phyloP scores from a whole-genome alignment of 257 asterid species.

The Nicotiana obtusifolia region DNA sequence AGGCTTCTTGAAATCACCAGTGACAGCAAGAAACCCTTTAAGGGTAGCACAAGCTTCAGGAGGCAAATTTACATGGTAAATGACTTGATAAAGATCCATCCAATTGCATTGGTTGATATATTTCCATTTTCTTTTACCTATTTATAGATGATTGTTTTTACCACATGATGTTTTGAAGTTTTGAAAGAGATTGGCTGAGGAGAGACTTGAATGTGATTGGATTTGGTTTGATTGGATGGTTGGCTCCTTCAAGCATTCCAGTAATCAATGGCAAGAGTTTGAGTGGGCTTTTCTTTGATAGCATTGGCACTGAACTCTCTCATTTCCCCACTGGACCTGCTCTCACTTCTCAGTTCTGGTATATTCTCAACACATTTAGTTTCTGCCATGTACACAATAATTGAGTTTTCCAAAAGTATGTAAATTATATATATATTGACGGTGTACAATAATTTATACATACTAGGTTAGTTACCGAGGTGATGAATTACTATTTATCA shows the following conservation, averaged over 20 bases:
- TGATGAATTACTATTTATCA: too few species aligned
- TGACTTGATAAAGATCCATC: neutral
- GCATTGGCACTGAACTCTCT: constrained; percentile 82
- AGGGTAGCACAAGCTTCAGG: constrained; percentile 61
- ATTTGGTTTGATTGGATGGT: constrained; percentile 90
- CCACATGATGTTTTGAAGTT: constrained; percentile 34
- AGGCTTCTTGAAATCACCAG: constrained; percentile 57
- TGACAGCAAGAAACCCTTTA: constrained; percentile 61
- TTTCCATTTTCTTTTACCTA: too few species aligned
- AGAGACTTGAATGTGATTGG: constrained; percentile 90
- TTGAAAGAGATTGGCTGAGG: constrained; percentile 77
- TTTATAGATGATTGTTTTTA: neutral
- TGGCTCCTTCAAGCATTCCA: constrained; percentile 89
- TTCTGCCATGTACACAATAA: too few species aligned
- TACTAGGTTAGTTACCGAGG: too few species aligned
- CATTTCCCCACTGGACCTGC: constrained; percentile 89
- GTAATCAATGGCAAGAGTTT: constrained; percentile 72
- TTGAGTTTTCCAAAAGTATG: too few species aligned
- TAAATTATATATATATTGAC: too few species aligned
- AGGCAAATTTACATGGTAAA: constrained; percentile 73
- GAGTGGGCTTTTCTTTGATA: constrained; percentile 79
- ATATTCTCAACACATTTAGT: neutral
- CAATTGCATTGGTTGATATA: neutral
- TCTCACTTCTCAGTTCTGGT: constrained; percentile 78
- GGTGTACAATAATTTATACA: too few species aligned